Conservation (phyloP, 2,329 filamentous ascomycete species). For the Alternaria solani region DNA sequence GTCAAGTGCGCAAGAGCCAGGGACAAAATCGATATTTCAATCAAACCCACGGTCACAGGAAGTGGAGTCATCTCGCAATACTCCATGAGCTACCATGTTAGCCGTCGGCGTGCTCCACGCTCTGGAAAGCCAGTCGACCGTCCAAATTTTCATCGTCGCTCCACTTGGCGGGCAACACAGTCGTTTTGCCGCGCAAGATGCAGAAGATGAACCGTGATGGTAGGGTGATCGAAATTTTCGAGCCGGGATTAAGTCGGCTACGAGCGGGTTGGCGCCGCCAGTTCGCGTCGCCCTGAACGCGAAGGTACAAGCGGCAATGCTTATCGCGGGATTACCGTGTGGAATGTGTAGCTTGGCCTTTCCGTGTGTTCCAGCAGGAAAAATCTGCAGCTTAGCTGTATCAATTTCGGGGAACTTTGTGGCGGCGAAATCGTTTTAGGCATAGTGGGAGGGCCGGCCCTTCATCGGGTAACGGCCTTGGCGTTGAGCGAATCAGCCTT, state of each 20-base stretch:
- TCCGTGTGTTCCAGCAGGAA: conserved; percentile 25
- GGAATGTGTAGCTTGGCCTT: conserved; percentile 17
- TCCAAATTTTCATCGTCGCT: conserved; percentile 45
- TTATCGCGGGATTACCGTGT: conserved; percentile 10
- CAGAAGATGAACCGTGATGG: conserved; percentile 27
- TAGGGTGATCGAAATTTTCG: conserved; percentile 37
- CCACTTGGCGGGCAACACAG: conserved; percentile 36
- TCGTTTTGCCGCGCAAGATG: conserved; percentile 27
- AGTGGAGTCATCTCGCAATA: conserved; percentile 30
- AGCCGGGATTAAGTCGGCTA: conserved; percentile 34
- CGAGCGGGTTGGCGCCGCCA: conserved; percentile 27
- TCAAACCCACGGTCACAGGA: conserved; percentile 15
- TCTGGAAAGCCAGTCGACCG: conserved; percentile 34
- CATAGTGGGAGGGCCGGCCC: conserved; percentile 35
- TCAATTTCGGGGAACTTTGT: conserved; percentile 23
- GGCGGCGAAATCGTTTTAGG: conserved; percentile 23
- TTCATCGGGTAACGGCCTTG: conserved; percentile 30
- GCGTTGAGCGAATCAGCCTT: conserved; percentile 17
- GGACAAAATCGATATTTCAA: conserved; percentile 33
- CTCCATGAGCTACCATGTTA: conserved; percentile 27
- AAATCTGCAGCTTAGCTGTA: conserved; percentile 36
- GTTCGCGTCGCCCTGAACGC: conserved; percentile 19
- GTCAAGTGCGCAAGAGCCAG: conserved; percentile 24
- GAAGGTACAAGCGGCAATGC: conserved; percentile 15
- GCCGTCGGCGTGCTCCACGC: conserved; percentile 37